These are phyloP conservation scores for Cercospora sp. DNA, from an alignment of 2,329 filamentous ascomycete genomes.

Conservation along the genomic window DNA sequence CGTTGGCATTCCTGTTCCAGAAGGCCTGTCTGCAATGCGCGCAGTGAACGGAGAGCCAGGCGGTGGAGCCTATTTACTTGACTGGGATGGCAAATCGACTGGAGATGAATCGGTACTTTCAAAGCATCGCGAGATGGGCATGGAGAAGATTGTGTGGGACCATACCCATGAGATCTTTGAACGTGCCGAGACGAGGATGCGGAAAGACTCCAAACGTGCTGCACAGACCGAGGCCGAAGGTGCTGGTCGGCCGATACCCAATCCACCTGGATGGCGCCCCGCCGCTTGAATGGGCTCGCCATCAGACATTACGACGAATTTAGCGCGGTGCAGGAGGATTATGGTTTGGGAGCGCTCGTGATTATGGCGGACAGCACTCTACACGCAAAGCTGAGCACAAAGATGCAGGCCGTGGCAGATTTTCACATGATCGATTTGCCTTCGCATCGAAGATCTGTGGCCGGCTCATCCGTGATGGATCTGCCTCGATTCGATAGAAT, in stretches of 20 bases:
- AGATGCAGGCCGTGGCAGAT: not conserved
- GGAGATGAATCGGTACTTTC: conserved; percentile 39
- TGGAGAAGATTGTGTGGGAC: conserved; percentile 40
- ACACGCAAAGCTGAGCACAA: no score
- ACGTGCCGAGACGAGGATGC: conserved; percentile 32
- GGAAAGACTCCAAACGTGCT: conserved; percentile 32
- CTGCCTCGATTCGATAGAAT: not conserved
- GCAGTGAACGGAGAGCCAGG: conserved; percentile 38
- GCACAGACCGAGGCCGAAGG: conserved; percentile 34
- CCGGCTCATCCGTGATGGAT: not conserved
- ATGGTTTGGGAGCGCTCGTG: not conserved
- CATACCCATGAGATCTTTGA: conserved; percentile 41
- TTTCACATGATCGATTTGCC: not conserved
- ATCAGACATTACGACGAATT: not conserved
- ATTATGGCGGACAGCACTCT: no score
- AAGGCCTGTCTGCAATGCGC: conserved; percentile 34
- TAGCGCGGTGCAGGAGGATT: not conserved
- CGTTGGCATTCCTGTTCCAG: conserved; percentile 35
- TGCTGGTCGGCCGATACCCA: conserved; percentile 29
- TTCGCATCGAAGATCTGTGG: not conserved
- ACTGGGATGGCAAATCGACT: conserved; percentile 41
- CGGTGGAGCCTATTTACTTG: conserved; percentile 42
- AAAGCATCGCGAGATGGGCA: conserved; percentile 37
- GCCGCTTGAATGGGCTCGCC: not conserved
- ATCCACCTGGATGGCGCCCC: conserved; percentile 38